These are phyloP conservation scores for Eucalyptus sp. DNA, from an alignment of 345 rosid genomes.

Conservation along the genomic window DNA sequence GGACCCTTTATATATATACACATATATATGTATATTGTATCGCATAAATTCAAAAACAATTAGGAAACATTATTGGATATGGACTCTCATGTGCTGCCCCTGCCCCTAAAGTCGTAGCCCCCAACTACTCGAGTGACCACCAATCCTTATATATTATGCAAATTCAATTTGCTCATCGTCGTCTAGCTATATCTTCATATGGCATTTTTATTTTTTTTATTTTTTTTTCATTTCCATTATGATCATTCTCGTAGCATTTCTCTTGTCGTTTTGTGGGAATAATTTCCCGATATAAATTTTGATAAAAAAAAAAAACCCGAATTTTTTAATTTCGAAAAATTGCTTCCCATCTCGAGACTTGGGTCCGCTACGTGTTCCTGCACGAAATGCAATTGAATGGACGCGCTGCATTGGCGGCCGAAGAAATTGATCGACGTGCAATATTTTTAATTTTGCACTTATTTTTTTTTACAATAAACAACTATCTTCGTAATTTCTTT, in stretches of 20 bases:
- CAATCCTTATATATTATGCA: background rate
- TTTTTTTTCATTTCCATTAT: background rate
- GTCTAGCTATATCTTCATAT: background rate
- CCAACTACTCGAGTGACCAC: background rate
- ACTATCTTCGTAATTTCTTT: background rate
- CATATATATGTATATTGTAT: background rate
- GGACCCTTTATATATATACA: rapidly evolving
- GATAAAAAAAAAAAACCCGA: background rate
- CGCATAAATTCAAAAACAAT: background rate
- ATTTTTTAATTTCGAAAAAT: background rate
- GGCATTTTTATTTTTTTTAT: background rate
- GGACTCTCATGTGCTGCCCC: background rate
- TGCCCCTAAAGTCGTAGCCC: background rate
- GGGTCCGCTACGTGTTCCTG: background rate
- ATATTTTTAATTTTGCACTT: background rate
- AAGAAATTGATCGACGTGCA: background rate
- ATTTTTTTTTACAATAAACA: background rate
- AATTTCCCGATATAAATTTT: background rate
- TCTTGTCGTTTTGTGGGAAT: background rate
- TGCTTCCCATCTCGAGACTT: background rate
- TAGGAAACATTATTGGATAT: background rate
- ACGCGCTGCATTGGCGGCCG: background rate
- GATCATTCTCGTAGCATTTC: too few species aligned
- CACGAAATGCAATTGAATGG: background rate
- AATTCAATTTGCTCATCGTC: background rate